Base-by-base conservation (phyloP, 495 filamentous ascomycete genomes). In the Podospora australis region DNA sequence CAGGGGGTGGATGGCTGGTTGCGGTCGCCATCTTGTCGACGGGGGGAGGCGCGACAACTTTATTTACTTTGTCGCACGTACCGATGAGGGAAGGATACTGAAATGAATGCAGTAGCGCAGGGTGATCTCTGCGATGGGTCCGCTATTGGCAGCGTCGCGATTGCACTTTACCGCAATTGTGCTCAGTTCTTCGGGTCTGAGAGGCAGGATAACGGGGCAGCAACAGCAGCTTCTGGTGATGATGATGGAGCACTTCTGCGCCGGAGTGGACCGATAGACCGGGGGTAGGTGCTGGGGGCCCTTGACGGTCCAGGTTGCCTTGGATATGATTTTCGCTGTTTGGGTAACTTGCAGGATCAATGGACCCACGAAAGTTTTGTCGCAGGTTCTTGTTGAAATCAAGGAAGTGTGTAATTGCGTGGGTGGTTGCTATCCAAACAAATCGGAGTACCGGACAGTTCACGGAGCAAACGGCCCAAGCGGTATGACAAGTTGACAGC, bases 11-110 rank as follows among this genome's bases (percentile, higher is more conserved):
- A 25, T 54, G 43, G 51, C 23, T 48, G 49, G 34, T 58, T 51
- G 54, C 40, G 30, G 50, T 54, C 50, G 57, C 62, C 62, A 65
- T 65, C 30, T 47, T 62, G 57, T 30, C 47, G 40, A 44, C 21
- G 32, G 43, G 54, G 7, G 59, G 52, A 48, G 40, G 48, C 21
- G 46, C 49, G 50, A 51, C 47, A 29, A 50, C 57, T 56, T 56
- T 62, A 59, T 57, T 52, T 47, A 17, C 48, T 50, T 6, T 26
- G 32, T 39, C 16, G 38, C 23, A 26, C 40, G 40, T 43, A 13
- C 22, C 17, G 40, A 43, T 43, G 40, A 43, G 40, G 40, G 17
- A 43, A 43, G 40, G n/a, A 29, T 23, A 34, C 19, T 41, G 52
- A 47, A 39, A 49, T 53, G 35, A 45, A 39, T 13, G 40, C 38